Evolutionary conservation across 176 grass and related monocot genomes (phyloP), one percentile per base, ranked within the genome.

Genomic region (maize (Zea mays)): DNA sequence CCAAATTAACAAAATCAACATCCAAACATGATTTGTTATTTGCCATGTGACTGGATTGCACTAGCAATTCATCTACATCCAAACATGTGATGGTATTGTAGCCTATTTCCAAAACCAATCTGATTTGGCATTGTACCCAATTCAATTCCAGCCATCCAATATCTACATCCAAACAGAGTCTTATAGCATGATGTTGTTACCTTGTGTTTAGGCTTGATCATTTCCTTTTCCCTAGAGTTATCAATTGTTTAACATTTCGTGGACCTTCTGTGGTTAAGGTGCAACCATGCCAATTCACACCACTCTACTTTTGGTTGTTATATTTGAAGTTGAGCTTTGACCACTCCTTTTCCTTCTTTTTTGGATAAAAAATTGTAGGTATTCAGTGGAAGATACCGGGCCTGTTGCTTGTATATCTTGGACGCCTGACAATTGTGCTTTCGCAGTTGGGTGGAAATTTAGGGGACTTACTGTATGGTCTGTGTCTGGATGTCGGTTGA

Each of bases 401-500:
- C 91, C 95, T 67, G 95, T 98, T 82, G 82, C 91, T 38, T 98
- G 89, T 88, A 90, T 98, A 86, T 84, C 91, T 72, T 98, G 95
- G 95, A 94, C 91, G 17, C 95, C 89, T 86, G 95, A 94, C 74
- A 94, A 94, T 88, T 90, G 89, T 75, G 95, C 95, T 88, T 98
- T 98, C 84, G 89, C 91, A 67, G 91, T 98, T 82, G 95, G 95
- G 37, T 98, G 91, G 95, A 92, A 90, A 85, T 92, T 86, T 87
- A 92, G 95, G 75, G 95, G 95, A 59, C 86, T 98, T 87, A 88
- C 91, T 72, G 95, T 98, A 48, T 98, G 95, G 95, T 98, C 95
- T 77, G 83, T 89, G 54, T 98, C 95, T 79, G 95, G 95, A 73
- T 98, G 95, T 61, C 91, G 91, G 40, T 78, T 98, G 54, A 98